A percentile compares a stretch with the other conserved stretches of the same genome.
Conservation (phyloP, 352 stramenopile species). For the Hyaloperonospora brassicae region DNA sequence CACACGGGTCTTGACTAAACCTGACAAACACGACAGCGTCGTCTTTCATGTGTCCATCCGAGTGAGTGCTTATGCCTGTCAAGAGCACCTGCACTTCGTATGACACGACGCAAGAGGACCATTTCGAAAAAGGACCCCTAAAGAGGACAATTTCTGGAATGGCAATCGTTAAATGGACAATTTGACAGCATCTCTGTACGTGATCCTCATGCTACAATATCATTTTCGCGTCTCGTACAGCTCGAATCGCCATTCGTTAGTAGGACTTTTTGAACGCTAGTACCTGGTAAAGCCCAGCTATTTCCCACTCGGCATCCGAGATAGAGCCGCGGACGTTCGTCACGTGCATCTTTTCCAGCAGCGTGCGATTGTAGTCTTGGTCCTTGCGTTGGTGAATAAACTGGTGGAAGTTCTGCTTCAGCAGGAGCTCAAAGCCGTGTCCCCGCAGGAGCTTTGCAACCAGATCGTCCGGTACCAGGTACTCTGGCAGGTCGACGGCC, state of each 20-base stretch:
- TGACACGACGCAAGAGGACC: no score
- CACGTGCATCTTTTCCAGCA: conserved; percentile 84
- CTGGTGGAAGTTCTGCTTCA: conserved; percentile 82
- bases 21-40: no score
- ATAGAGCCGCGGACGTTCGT: conserved; percentile 79
- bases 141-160: no score
- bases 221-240: no score
- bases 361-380: conserved; percentile 48
- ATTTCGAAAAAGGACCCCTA: no score
- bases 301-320: conserved; percentile 82
- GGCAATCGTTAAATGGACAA: no score
- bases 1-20: no score
- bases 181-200: no score
- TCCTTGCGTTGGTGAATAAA: conserved; percentile 74
- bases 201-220: no score
- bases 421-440: conserved; percentile 71
- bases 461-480: conserved; percentile 83
- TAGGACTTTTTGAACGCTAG: conserved; percentile 82
- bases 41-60: no score
- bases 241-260: conserved; percentile 11
- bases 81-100: no score
- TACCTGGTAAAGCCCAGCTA: conserved; percentile 79
- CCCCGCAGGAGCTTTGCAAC: conserved; percentile 53
- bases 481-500: conserved; percentile 86
- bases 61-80: no score